These are phyloP conservation scores for Globisporangium orthogonon DNA, from an alignment of 352 stramenopile genomes.

Conservation along the genomic window DNA sequence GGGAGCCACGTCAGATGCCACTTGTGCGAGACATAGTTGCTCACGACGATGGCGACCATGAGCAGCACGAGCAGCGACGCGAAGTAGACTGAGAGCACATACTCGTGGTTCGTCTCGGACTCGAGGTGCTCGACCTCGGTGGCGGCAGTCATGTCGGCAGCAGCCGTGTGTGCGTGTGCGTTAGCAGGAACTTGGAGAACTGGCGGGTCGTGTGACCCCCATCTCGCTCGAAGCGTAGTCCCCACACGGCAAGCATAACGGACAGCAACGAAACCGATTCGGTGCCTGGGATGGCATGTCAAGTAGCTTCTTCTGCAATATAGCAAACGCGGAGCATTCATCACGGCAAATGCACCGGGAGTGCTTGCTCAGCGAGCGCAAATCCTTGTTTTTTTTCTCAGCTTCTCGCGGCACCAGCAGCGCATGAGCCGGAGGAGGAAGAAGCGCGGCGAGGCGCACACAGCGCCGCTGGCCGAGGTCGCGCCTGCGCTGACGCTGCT, in stretches of 20 bases:
- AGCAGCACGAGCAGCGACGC: slow-evolving; percentile 64
- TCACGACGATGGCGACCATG: slow-evolving; percentile 72
- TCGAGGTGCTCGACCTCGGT: slow-evolving; percentile 29
- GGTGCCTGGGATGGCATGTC: too few relatives aligned
- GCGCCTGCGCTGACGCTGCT: neutral
- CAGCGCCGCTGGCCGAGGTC: neutral
- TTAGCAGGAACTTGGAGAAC: too few relatives aligned
- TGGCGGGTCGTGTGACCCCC: too few relatives aligned
- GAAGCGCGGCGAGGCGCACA: neutral
- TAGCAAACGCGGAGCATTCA: too few relatives aligned
- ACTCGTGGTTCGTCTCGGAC: slow-evolving; percentile 65
- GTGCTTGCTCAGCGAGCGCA: too few relatives aligned
- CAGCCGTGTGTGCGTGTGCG: too few relatives aligned
- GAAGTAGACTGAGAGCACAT: slow-evolving; percentile 75
- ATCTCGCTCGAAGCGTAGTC: too few relatives aligned
- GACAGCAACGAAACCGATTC: too few relatives aligned
- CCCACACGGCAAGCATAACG: too few relatives aligned
- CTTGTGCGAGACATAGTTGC: slow-evolving; percentile 74
- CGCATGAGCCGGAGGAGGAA: neutral
- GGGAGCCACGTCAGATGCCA: slow-evolving; percentile 71
- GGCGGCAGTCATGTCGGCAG: neutral
- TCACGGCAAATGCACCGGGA: too few relatives aligned
- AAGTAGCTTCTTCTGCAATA: too few relatives aligned
- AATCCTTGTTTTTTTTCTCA: neutral
- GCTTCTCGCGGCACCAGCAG: too few relatives aligned